phyloP scores from a whole-genome alignment of 2,329 filamentous ascomycete species.

The Pseudogymnoascus sp. region DNA sequence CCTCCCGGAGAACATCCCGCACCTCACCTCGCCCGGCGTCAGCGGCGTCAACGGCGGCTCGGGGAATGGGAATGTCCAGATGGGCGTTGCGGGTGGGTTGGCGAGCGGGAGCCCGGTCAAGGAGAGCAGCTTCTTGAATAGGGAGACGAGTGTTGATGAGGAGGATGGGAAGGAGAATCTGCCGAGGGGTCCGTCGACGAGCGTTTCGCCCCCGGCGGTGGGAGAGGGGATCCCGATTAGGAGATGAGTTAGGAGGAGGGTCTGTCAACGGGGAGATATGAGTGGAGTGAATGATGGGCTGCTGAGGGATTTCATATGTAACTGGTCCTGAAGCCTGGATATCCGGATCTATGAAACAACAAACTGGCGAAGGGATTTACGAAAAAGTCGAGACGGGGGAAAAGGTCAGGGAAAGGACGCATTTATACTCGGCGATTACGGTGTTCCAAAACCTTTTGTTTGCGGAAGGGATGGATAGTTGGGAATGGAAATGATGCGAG shows the following conservation, averaged over 20 bases:
- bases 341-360: not conserved
- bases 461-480: not conserved
- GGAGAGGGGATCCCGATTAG: constrained; percentile 57
- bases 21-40: constrained; percentile 61
- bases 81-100: constrained; percentile 39
- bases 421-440: not conserved
- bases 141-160: constrained; percentile 67
- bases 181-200: not conserved
- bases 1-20: constrained; percentile 88
- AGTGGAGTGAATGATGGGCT: not conserved
- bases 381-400: not conserved
- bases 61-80: constrained; percentile 31
- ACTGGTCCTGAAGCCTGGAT: not conserved
- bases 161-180: constrained; percentile 36
- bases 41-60: constrained; percentile 17
- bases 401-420: not conserved
- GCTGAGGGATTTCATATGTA: not conserved
- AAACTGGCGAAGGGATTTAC: not conserved
- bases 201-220: constrained; percentile 26
- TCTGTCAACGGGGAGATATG: not conserved
- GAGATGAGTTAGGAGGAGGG: not conserved
- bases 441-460: not conserved
- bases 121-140: constrained; percentile 79
- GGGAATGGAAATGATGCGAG: not conserved
- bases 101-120: constrained; percentile 77